A percentile compares a stretch with the other conserved stretches of the same genome.
phyloP scores from a whole-genome alignment of 1,284 basidiomycete species.

The Coniophora puteana region DNA sequence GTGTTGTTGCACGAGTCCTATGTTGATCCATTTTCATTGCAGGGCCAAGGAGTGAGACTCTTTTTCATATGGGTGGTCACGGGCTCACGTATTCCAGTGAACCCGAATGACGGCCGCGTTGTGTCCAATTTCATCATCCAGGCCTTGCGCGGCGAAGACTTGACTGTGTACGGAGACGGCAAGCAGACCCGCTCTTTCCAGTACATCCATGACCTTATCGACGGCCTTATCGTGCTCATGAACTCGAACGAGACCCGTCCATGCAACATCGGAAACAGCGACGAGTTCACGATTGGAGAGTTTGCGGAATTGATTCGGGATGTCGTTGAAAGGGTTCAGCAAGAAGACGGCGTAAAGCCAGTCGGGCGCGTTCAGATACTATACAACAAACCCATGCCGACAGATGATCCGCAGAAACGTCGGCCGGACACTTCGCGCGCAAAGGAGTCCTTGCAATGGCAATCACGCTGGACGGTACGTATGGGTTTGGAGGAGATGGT shows the following conservation, averaged over 20 bases:
- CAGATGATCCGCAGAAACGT: slow-evolving; percentile 93
- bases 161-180: slow-evolving; percentile 97
- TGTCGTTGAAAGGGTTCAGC: slow-evolving; percentile 86
- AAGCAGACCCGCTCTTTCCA: slow-evolving; percentile 96
- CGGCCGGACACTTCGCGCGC: slow-evolving; percentile 91
- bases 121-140: slow-evolving; percentile 99
- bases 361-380: slow-evolving; percentile 67
- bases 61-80: slow-evolving; percentile 15
- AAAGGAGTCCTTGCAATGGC: slow-evolving; percentile 83
- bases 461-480: slow-evolving; percentile 87
- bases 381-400: slow-evolving; percentile 84
- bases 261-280: slow-evolving; percentile 91
- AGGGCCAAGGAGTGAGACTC: background rate
- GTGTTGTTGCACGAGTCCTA: slow-evolving; percentile 24
- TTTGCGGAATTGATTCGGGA: slow-evolving; percentile 88
- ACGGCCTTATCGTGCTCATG: slow-evolving; percentile 89
- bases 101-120: slow-evolving; percentile 93
- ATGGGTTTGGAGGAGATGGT: slow-evolving; percentile 96
- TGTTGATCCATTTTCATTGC: slow-evolving; percentile 1
- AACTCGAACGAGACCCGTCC: slow-evolving; percentile 88
- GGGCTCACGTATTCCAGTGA: slow-evolving; percentile 57
- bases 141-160: slow-evolving; percentile 90
- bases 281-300: slow-evolving; percentile 93
- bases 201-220: slow-evolving; percentile 82
- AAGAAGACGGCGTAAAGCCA: slow-evolving; percentile 66